These are phyloP conservation scores for Rhizodiscina lignyota DNA, from an alignment of 495 filamentous ascomycete species.

Conservation along the genomic window DNA sequence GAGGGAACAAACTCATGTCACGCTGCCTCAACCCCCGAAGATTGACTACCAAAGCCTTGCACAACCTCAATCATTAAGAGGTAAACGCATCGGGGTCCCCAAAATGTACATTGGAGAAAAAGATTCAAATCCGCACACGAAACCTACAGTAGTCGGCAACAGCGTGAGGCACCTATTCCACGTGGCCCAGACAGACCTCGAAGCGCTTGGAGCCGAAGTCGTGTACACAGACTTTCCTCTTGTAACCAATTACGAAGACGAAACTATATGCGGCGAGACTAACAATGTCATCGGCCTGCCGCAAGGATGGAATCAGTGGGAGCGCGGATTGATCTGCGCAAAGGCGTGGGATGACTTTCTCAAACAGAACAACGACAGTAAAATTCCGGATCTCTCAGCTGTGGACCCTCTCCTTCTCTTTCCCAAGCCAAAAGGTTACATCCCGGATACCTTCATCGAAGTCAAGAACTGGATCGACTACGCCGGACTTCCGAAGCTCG, in stretches of 20 bases:
- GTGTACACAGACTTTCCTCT: conserved; percentile 20
- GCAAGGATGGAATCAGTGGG: conserved; percentile 15
- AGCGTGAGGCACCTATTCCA: conserved; percentile 17
- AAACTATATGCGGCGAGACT: conserved; percentile 7
- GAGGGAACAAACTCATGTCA: conserved; percentile 16
- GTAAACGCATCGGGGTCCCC: conserved; percentile 18
- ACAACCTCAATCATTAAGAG: conserved; percentile 6
- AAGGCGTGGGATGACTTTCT: conserved; percentile 22
- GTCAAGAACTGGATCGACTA: conserved; percentile 14
- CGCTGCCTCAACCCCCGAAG: conserved; percentile 5
- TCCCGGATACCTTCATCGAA: conserved; percentile 12
- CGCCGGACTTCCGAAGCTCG: conserved; percentile 8
- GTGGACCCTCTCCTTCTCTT: conserved; percentile 15
- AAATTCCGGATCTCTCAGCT: conserved; percentile 5
- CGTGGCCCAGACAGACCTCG: conserved; percentile 10
- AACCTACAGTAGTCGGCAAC: conserved; percentile 5
- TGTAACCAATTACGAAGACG: conserved; percentile 18
- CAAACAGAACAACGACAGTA: conserved; percentile 9
- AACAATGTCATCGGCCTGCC: conserved; percentile 15
- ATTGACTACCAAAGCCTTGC: conserved; percentile 1
- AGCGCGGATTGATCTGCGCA: conserved; percentile 17
- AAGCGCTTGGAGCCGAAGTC: conserved; percentile 17
- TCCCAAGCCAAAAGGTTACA: conserved; percentile 13
- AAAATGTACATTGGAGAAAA: conserved; percentile 17
- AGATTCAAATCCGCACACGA: conserved; percentile 7